Evolutionary conservation across 768 basidiomycete species (phyloP).

Genomic region (Naematelia aurantialba): DNA sequence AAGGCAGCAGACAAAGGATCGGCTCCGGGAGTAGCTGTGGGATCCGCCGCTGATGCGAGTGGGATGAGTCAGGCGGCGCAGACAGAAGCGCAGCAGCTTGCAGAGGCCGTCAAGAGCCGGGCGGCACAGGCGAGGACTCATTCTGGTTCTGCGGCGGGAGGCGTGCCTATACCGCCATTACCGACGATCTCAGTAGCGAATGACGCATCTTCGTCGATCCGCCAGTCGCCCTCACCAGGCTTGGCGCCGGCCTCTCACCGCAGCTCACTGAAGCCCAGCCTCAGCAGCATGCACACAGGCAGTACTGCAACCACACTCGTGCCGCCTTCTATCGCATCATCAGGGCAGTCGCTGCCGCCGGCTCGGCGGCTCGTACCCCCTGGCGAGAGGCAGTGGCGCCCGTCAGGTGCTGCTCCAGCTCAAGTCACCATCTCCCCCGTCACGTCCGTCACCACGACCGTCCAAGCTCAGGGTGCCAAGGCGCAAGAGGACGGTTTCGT

Average conservation of each 20-base stretch:
- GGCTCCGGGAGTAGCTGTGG: neutral
- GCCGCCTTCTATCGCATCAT: conserved; percentile 16
- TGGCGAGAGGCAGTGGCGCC: conserved; percentile 34
- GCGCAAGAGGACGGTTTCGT: neutral
- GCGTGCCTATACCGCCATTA: conserved; percentile 2
- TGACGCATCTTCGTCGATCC: conserved; percentile 3
- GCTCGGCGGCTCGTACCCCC: conserved; percentile 17
- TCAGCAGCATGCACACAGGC: neutral
- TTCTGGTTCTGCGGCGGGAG: conserved; percentile 12
- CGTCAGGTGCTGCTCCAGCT: conserved; percentile 35
- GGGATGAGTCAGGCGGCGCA: conserved; percentile 11
- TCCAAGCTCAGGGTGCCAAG: conserved; percentile 25
- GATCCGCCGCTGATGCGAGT: too few relatives aligned
- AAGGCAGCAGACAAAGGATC: conserved; percentile 19
- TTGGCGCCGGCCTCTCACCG: neutral
- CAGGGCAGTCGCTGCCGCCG: conserved; percentile 7
- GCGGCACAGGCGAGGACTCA: conserved; percentile 7
- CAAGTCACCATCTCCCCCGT: conserved; percentile 42
- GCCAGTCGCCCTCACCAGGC: neutral
- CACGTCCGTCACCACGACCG: conserved; percentile 36
- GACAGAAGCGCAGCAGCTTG: conserved; percentile 42
- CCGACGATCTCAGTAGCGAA: neutral
- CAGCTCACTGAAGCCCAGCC: neutral
- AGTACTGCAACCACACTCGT: neutral
- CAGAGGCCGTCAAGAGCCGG: conserved; percentile 26